Evolutionary conservation across 345 rosid species (phyloP).

Genomic region (Pelargonium nanum): DNA sequence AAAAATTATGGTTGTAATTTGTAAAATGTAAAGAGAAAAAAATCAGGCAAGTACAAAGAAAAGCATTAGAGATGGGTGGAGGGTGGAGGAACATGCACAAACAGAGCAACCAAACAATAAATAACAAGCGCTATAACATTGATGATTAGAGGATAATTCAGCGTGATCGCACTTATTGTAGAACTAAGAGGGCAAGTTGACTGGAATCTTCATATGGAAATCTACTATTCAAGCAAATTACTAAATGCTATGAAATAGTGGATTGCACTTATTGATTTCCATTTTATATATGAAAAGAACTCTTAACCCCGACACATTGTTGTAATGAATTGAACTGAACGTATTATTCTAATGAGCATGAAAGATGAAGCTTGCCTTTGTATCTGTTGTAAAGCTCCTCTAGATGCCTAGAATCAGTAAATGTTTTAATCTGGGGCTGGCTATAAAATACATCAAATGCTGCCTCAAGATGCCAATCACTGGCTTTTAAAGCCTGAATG

Average conservation of each 20-base stretch:
- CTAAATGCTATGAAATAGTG: background rate
- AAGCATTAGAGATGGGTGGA: no score
- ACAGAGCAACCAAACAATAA: no score
- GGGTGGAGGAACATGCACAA: no score
- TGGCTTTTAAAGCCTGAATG: slow-evolving; percentile 73
- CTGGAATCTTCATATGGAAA: background rate
- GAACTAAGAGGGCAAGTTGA: background rate
- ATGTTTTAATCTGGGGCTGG: slow-evolving; percentile 67
- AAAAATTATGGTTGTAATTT: background rate
- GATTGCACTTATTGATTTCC: background rate
- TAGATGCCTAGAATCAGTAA: slow-evolving; percentile 63
- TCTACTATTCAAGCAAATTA: background rate
- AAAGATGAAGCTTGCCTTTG: slow-evolving; percentile 46
- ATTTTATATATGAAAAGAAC: background rate
- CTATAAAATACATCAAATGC: slow-evolving; percentile 88
- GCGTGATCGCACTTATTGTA: no score
- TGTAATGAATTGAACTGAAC: no score
- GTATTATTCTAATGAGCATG: slow-evolving; percentile 6
- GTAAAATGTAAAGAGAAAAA: background rate
- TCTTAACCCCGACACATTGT: background rate
- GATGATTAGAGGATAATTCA: no score
- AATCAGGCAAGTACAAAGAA: background rate
- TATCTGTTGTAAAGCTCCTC: slow-evolving; percentile 92
- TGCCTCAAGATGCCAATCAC: slow-evolving; percentile 93
- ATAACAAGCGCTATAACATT: background rate